Conservation (phyloP, 495 filamentous ascomycete species). For the Talaromyces liani region DNA sequence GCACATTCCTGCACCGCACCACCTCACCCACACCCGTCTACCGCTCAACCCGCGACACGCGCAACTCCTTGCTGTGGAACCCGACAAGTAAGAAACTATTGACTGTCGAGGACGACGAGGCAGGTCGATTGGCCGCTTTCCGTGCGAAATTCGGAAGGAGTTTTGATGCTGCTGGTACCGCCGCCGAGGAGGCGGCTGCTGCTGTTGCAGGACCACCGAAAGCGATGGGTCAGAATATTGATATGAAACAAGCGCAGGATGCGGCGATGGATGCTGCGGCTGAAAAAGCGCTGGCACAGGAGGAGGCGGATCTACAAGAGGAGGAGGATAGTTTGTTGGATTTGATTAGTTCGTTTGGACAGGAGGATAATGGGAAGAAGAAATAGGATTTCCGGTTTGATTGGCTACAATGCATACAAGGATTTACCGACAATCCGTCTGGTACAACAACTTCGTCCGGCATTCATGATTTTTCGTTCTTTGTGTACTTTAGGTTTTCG, state of each 20-base stretch:
- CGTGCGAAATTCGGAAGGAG: constrained; percentile 72
- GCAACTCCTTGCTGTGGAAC: constrained; percentile 88
- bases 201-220: not conserved
- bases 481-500: not conserved
- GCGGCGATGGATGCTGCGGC: constrained; percentile 21
- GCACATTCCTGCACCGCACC: constrained; percentile 79
- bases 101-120: constrained; percentile 93
- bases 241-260: constrained; percentile 11
- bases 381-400: constrained; percentile 12
- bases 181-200: constrained; percentile 16
- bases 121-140: constrained; percentile 81
- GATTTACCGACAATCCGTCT: not conserved
- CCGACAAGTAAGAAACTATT: constrained; percentile 66
- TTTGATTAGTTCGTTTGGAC: constrained; percentile 59
- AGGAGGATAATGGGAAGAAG: constrained; percentile 22
- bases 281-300: constrained; percentile 19
- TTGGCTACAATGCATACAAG: not conserved
- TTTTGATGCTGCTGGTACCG: constrained; percentile 58
- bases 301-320: constrained; percentile 26
- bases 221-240: not conserved
- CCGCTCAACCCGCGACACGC: constrained; percentile 70
- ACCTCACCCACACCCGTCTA: constrained; percentile 76
- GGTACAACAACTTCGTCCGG: not conserved
- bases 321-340: constrained; percentile 58
- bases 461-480: not conserved